Evolutionary conservation across 805 yeast species (phyloP), one percentile per base, ranked within the genome.

Genomic region (Starmera caribaea): DNA sequence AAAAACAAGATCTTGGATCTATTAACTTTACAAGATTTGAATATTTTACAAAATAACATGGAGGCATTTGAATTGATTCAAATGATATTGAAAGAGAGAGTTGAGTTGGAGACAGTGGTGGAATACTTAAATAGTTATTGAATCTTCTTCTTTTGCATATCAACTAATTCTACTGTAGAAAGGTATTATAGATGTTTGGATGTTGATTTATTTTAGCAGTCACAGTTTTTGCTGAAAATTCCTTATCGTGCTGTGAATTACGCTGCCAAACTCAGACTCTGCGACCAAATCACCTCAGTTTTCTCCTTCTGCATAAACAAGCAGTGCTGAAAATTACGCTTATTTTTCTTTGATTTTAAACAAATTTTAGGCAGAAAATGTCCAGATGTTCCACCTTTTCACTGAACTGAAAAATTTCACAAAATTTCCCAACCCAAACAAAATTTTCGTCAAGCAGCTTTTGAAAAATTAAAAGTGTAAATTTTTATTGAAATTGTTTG

Each of bases 1-100:
- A 57, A 59, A 36, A 61, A 59, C 36, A 53, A 51, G 30, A 57
- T 55, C 1, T 36, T 66, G 21, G 63, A 64, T n/a, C 27, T 61
- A 31, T 32, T 65, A 8, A 45, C 53, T 4, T 28, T 46, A 8
- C 59, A 57, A 32, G 55, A 54, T 12, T 10, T 38, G n/a, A 46
- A 46, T 10, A 50, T 54, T 7, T 39, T 63, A n/a, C 28, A 37
- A 3, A 37, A 41, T 4, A 49, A 60, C 34, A 36, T 43, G 1
- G 38, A 37, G 6, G 51, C 53, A 1, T 36, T 32, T 16, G 21
- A 41, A 1, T 21, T 66, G 14, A 46, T 66, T 15, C 43, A 47
- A 11, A 45, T 44, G 49, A 61, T 66, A 12, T 30, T 66, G 0
- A 30, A 47, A 2, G 51, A 57, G 4, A 48, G 68, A 38, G 46